A percentile compares a stretch with the other conserved stretches of the same genome.
phyloP scores from a whole-genome alignment of 1,139 yeast genomes.

The Saccharomyces pastorianus region DNA sequence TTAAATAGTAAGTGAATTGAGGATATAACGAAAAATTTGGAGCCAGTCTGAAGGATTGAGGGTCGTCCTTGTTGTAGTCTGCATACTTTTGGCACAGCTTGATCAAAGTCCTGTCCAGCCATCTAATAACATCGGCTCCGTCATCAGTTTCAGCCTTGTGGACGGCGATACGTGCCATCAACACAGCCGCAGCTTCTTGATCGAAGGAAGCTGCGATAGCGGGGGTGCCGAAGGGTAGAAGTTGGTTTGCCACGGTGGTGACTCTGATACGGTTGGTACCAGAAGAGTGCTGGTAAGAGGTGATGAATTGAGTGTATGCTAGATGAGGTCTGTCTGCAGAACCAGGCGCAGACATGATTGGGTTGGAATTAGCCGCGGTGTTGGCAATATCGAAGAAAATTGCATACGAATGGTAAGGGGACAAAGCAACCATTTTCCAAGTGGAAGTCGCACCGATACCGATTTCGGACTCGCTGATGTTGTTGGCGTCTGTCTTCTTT shows the following conservation, averaged over 20 bases:
- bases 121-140: constrained; percentile 67
- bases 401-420: constrained; percentile 83
- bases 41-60: constrained; percentile 68
- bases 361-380: constrained; percentile 31
- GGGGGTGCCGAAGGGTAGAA: constrained; percentile 45
- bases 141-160: constrained; percentile 78
- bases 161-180: constrained; percentile 90
- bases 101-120: constrained; percentile 79
- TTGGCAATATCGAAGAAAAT: constrained; percentile 78
- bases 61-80: constrained; percentile 70
- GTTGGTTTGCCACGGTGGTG: constrained; percentile 71
- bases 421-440: constrained; percentile 74
- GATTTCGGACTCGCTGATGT: constrained; percentile 85
- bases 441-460: constrained; percentile 89
- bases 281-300: constrained; percentile 71
- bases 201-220: constrained; percentile 66
- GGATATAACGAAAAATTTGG: constrained; percentile 81
- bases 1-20: constrained; percentile 88
- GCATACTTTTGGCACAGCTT: constrained; percentile 84
- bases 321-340: constrained; percentile 26
- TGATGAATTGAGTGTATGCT: constrained; percentile 52
- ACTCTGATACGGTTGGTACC: constrained; percentile 84
- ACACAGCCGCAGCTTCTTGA: constrained; percentile 97
- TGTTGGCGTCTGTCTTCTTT: constrained; percentile 48
- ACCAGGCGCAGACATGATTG: constrained; percentile 30